phyloP scores from a whole-genome alignment of 305 asterid genomes.

The Rubia tinctorum region DNA sequence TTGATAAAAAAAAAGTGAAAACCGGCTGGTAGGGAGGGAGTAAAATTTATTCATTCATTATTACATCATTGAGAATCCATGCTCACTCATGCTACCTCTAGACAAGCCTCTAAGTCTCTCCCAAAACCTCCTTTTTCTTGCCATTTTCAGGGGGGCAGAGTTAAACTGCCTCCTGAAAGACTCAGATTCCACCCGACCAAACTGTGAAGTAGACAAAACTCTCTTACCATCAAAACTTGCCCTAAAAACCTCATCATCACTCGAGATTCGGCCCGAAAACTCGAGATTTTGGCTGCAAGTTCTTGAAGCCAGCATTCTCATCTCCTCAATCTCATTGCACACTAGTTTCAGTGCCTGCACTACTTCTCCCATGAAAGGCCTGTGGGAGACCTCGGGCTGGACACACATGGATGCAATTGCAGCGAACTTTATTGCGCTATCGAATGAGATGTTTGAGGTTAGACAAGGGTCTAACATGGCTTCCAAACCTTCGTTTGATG shows the following conservation, averaged over 20 bases:
- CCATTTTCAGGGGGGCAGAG: slow-evolving; percentile 75
- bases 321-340: slow-evolving; percentile 77
- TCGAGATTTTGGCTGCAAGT: slow-evolving; percentile 59
- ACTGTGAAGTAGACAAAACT: slow-evolving; percentile 45
- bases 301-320: slow-evolving; percentile 45
- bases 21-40: no score
- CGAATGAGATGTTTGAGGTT: slow-evolving; percentile 35
- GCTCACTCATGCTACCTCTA: slow-evolving; percentile 86
- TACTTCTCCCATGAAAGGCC: slow-evolving; percentile 98
- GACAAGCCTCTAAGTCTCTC: slow-evolving; percentile 56
- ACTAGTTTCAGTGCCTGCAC: slow-evolving; percentile 92
- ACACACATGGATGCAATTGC: slow-evolving; percentile 98
- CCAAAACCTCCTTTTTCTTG: slow-evolving; percentile 59
- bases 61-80: slow-evolving; percentile 38
- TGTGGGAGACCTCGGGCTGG: slow-evolving; percentile 92
- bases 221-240: slow-evolving; percentile 30
- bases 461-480: slow-evolving; percentile 52
- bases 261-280: slow-evolving; percentile 38
- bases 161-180: slow-evolving; percentile 78
- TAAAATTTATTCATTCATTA: neutral
- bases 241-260: slow-evolving; percentile 27
- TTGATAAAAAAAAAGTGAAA: no score
- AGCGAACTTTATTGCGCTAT: slow-evolving; percentile 57
- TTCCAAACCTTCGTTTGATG: slow-evolving; percentile 56
- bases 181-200: slow-evolving; percentile 49